Percentiles rank a stretch among this genome's conserved stretches.
Evolutionary conservation across 2,329 filamentous ascomycete species (phyloP).

Genomic region (Trichoderma sp.): DNA sequence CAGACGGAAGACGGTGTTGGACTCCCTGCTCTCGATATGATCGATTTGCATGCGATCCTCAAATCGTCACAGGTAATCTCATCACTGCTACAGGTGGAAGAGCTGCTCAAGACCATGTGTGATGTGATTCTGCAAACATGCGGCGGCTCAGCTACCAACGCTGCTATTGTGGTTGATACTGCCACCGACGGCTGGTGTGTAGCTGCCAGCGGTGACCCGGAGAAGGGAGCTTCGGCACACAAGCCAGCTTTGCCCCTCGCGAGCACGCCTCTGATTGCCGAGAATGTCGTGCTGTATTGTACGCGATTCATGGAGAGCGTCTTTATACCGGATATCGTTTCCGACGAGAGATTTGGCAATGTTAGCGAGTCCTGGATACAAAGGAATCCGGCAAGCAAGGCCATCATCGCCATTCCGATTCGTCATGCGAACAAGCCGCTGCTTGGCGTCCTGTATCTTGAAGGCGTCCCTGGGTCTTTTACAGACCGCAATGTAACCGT

Average conservation of each 20-base stretch:
- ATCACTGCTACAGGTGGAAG: conserved; percentile 71
- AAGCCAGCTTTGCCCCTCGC: conserved; percentile 62
- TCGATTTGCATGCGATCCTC: conserved; percentile 74
- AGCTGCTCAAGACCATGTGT: conserved; percentile 75
- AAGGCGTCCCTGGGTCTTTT: conserved; percentile 71
- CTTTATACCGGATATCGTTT: conserved; percentile 69
- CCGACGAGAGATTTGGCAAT: conserved; percentile 75
- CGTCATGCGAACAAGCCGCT: conserved; percentile 67
- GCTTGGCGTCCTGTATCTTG: conserved; percentile 71
- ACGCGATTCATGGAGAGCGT: conserved; percentile 73
- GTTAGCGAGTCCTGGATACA: conserved; percentile 67
- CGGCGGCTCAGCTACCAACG: conserved; percentile 65
- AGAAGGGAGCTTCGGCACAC: conserved; percentile 64
- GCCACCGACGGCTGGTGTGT: conserved; percentile 64
- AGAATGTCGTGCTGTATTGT: conserved; percentile 74
- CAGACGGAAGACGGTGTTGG: conserved; percentile 57
- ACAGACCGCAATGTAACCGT: conserved; percentile 70
- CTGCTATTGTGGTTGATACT: conserved; percentile 70
- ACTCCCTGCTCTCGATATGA: conserved; percentile 75
- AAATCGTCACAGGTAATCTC: conserved; percentile 78
- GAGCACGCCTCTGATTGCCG: conserved; percentile 65
- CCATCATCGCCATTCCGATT: conserved; percentile 78
- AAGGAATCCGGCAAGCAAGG: conserved; percentile 65
- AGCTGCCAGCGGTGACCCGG: conserved; percentile 69
- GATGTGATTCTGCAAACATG: conserved; percentile 77